These are phyloP conservation scores for Solanum chmielewskii DNA, from an alignment of 257 asterid species.

Conservation along the genomic window DNA sequence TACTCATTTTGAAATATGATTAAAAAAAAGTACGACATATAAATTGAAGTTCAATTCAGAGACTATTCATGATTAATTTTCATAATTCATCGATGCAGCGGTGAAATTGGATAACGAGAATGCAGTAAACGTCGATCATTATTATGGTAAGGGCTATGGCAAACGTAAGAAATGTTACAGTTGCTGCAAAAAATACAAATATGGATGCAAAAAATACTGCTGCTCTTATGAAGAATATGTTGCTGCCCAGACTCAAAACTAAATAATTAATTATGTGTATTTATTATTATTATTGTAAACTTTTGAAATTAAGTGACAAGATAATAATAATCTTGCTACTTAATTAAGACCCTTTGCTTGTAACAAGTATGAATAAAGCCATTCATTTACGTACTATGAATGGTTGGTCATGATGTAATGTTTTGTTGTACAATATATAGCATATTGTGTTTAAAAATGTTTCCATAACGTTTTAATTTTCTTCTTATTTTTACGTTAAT, in stretches of 20 bases:
- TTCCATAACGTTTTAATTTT: background rate
- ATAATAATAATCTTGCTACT: background rate
- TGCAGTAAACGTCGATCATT: no score
- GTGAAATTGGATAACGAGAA: no score
- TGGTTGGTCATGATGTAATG: background rate
- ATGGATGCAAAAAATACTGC: background rate
- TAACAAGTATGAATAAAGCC: background rate
- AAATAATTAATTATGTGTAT: background rate
- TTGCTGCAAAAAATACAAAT: background rate
- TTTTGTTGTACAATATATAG: background rate
- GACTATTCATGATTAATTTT: background rate
- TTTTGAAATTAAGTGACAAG: background rate
- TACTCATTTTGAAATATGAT: background rate
- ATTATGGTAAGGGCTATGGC: background rate
- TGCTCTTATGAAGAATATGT: background rate
- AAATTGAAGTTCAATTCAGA: background rate
- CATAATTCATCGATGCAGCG: background rate
- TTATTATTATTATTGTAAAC: background rate
- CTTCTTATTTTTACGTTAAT: background rate
- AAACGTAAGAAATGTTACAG: background rate
- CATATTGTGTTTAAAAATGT: background rate
- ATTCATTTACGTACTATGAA: background rate
- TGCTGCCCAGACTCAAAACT: background rate
- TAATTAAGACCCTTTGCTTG: background rate
- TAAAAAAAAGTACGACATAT: background rate